Conservation (phyloP, 2,329 filamentous ascomycete species). For the Aspergillus fumigatus region DNA sequence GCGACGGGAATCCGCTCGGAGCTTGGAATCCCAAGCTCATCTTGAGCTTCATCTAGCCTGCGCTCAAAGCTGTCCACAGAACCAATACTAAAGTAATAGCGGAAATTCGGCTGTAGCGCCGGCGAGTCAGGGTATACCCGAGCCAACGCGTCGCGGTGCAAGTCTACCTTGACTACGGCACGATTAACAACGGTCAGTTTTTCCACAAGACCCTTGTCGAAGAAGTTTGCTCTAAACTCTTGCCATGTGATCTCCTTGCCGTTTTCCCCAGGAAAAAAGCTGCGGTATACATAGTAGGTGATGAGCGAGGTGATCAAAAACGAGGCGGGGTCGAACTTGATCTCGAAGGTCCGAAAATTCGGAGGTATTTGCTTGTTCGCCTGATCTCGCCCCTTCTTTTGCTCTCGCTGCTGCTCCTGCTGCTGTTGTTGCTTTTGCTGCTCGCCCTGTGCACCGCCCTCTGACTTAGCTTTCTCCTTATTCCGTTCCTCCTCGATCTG, state of each 20-base stretch:
- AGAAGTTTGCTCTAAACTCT: constrained; percentile 86
- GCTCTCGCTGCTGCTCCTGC: constrained; percentile 18
- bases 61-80: constrained; percentile 91
- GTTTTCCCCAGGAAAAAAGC: constrained; percentile 62
- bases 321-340: constrained; percentile 53
- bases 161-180: constrained; percentile 71
- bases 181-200: constrained; percentile 79
- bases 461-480: constrained; percentile 17
- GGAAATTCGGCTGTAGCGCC: constrained; percentile 63
- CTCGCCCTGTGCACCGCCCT: constrained; percentile 24
- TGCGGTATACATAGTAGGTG: constrained; percentile 59
- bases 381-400: constrained; percentile 24
- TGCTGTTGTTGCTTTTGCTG: constrained; percentile 14
- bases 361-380: constrained; percentile 20
- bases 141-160: constrained; percentile 69
- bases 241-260: constrained; percentile 92
- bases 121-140: constrained; percentile 72
- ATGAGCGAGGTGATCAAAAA: constrained; percentile 56
- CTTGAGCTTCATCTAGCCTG: constrained; percentile 80
- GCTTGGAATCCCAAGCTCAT: constrained; percentile 77
- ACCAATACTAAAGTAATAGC: constrained; percentile 93
- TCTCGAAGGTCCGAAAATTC: constrained; percentile 38
- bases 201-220: constrained; percentile 93
- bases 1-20: constrained; percentile 90
- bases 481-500: constrained; percentile 24